Conservation (phyloP, 2,329 filamentous ascomycete species). For the Mollisiaceae sp. region DNA sequence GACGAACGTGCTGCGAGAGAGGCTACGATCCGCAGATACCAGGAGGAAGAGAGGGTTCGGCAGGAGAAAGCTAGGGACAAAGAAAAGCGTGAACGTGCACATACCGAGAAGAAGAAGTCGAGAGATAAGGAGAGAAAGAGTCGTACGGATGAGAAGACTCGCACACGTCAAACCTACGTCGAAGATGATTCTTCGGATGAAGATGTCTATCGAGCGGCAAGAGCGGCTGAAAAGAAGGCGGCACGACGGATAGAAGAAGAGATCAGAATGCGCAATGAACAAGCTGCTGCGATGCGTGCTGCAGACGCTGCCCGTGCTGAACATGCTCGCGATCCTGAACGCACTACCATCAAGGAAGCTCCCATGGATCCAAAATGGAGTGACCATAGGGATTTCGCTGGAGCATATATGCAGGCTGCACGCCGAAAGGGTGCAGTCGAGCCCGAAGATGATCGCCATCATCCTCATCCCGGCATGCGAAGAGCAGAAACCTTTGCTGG, state of each 20-base stretch:
- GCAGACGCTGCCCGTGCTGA: slow-evolving; percentile 20
- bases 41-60: slow-evolving; percentile 14
- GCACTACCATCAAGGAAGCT: slow-evolving; percentile 27
- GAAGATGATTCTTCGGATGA: slow-evolving; percentile 39
- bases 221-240: slow-evolving; percentile 29
- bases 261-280: slow-evolving; percentile 28
- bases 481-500: slow-evolving; percentile 41
- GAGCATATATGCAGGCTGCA: slow-evolving; percentile 41
- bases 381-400: slow-evolving; percentile 35
- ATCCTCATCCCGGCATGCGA: slow-evolving; percentile 26
- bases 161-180: slow-evolving; percentile 32
- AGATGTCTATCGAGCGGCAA: slow-evolving; percentile 1
- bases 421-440: slow-evolving; percentile 31
- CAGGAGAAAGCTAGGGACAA: slow-evolving; percentile 31
- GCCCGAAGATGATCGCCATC: slow-evolving; percentile 25
- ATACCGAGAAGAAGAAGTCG: slow-evolving; percentile 41
- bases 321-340: not conserved
- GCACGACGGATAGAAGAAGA: slow-evolving; percentile 35
- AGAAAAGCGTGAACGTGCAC: slow-evolving; percentile 35
- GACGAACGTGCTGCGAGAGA: slow-evolving; percentile 41
- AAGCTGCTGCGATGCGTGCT: slow-evolving; percentile 15
- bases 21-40: slow-evolving; percentile 35
- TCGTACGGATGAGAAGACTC: slow-evolving; percentile 41
- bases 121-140: slow-evolving; percentile 48
- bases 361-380: slow-evolving; percentile 36